Conservation (phyloP, 2,329 filamentous ascomycete genomes). For the Epichloe scottii region DNA sequence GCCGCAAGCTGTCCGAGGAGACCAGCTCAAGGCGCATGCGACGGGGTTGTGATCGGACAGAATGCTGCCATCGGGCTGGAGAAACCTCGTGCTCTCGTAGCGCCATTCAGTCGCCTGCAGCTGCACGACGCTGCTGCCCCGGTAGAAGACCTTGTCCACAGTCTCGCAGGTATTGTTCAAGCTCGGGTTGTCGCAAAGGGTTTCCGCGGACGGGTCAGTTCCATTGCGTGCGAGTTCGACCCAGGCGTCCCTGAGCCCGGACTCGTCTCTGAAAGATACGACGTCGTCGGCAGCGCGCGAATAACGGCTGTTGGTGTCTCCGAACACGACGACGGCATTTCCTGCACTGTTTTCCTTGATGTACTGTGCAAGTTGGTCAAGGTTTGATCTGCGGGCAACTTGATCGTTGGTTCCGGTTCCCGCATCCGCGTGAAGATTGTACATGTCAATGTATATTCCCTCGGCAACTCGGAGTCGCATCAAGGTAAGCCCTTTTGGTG, state of each 20-base stretch:
- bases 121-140: not conserved
- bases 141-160: not conserved
- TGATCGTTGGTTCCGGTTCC: not conserved
- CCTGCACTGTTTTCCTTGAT: not conserved
- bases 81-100: not conserved
- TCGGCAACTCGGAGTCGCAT: not conserved
- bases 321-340: not conserved
- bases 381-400: not conserved
- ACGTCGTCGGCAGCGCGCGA: not conserved
- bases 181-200: not conserved
- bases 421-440: not conserved
- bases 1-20: not conserved
- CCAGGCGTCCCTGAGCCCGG: not conserved
- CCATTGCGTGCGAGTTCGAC: not conserved
- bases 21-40: not conserved
- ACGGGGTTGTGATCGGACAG: not conserved
- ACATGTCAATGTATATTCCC: not conserved
- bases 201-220: not conserved
- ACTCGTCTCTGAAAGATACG: not conserved
- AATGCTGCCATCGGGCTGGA: not conserved
- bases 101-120: not conserved
- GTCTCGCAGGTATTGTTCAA: not conserved
- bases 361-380: not conserved
- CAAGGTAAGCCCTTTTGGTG: not conserved
- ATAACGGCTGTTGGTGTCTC: not conserved